A percentile compares a stretch with the other conserved stretches of the same genome.
phyloP scores from a whole-genome alignment of 2,329 filamentous ascomycete genomes.

The Penicillium sp. region DNA sequence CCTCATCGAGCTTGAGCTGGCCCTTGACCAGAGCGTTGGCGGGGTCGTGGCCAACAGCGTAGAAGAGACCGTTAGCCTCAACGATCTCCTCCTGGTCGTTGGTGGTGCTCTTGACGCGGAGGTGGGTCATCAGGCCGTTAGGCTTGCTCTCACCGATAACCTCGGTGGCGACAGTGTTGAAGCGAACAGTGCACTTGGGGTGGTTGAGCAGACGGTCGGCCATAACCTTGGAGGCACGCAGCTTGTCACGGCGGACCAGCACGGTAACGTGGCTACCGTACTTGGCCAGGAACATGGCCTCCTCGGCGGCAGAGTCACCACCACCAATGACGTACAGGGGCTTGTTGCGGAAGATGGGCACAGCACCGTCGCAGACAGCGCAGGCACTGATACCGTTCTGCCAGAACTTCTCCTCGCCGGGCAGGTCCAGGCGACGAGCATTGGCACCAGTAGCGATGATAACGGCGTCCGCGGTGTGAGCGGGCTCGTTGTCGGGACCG shows the following conservation, averaged over 20 bases:
- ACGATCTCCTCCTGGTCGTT: conserved; percentile 81
- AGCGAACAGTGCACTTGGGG: conserved; percentile 89
- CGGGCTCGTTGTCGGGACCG: conserved; percentile 68
- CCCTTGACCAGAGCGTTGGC: conserved; percentile 90
- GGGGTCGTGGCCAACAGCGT: conserved; percentile 95
- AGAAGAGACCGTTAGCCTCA: conserved; percentile 91
- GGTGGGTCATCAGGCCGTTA: conserved; percentile 80
- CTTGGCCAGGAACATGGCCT: conserved; percentile 96
- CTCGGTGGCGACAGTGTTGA: conserved; percentile 81
- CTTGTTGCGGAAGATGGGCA: conserved; percentile 97
- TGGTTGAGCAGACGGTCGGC: conserved; percentile 80
- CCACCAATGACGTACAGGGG: conserved; percentile 94
- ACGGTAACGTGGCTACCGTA: conserved; percentile 96
- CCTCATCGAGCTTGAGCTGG: conserved; percentile 84
- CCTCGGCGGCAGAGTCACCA: conserved; percentile 95
- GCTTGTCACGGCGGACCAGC: conserved; percentile 82
- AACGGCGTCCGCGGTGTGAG: conserved; percentile 85
- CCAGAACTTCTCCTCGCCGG: conserved; percentile 96
- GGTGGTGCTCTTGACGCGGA: conserved; percentile 79
- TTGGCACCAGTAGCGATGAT: conserved; percentile 97
- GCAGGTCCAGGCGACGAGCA: conserved; percentile 78
- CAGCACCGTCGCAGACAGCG: conserved; percentile 94
- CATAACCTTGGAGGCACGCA: conserved; percentile 91
- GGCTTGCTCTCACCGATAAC: conserved; percentile 80
- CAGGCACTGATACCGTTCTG: conserved; percentile 95